Evolutionary conservation across 1,284 basidiomycete genomes (phyloP), one percentile per base, ranked within the genome.

Genomic region (Ceratobasidium sp.): DNA sequence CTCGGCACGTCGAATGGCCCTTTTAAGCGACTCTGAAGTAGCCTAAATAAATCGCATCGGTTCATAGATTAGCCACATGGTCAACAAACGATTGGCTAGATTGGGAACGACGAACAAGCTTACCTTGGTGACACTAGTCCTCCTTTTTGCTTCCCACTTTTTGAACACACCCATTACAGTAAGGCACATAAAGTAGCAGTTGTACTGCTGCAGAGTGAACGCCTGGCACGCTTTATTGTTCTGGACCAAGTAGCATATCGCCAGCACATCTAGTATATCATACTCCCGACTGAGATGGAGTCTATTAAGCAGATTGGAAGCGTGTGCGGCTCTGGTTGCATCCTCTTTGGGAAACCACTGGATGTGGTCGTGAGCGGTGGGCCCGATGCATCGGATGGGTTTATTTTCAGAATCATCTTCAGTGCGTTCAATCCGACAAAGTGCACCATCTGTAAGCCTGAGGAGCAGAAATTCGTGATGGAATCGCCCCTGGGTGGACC

Each of bases 111-210:
- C 19, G 2, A 48, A 19, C 46, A 22, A n/a, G 2, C 46, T 22
- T 8, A 48, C 46, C 19, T 19, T 39, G 37, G 63, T 65, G 63
- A 65, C 13, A 27, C 14, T 31, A 4, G n/a, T 1, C 27, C 37
- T 46, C 63, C 63, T 49, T 14, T 31, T 24, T 29, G 43, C 41
- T 3, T 31, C 8, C 14, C 46, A 29, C 8, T 46, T 46, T 4
- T 29, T 29, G 16, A 66, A 31, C 1, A 53, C 31, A 1, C 13
- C 7, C 14, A 66, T 22, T 5, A 66, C 37, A 14, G 48, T 53
- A 19, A 19, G 16, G 19, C 64, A 66, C 6, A 66, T 19, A 22
- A 66, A 66, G 31, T 66, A 66, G 64, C 64, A 66, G 31, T 66
- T 66, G 64, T 51, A 66, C 13, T 49, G 64, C 24, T 39, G 64